Evolutionary conservation across 345 rosid genomes (phyloP).

Genomic region (Angophora floribunda): DNA sequence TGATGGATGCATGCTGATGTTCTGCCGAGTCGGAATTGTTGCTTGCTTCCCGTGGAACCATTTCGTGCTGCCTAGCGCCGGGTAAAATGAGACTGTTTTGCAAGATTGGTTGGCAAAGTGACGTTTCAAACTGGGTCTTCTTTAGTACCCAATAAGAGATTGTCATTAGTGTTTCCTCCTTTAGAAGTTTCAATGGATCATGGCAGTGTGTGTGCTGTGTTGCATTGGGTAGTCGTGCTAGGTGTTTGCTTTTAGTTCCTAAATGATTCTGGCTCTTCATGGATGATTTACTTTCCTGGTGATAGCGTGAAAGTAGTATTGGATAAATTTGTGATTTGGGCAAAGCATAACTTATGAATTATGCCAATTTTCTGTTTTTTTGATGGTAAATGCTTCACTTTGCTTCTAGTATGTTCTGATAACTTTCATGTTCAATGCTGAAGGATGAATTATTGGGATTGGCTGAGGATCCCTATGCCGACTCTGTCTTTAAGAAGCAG

Average conservation of each 20-base stretch:
- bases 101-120: neutral
- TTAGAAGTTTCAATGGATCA: neutral
- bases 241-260: neutral
- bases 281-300: neutral
- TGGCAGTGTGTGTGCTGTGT: neutral
- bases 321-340: neutral
- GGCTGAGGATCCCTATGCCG: conserved; percentile 55
- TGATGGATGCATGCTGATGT: neutral
- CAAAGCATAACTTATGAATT: neutral
- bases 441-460: conserved; percentile 94
- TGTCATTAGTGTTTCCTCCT: neutral
- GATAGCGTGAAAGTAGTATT: neutral
- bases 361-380: neutral
- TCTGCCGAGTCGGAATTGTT: neutral
- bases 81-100: neutral
- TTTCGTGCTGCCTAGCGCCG: neutral
- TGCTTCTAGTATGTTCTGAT: neutral
- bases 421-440: neutral
- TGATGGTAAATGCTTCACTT: neutral
- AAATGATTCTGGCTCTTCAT: neutral
- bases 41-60: neutral
- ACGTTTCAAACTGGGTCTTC: neutral
- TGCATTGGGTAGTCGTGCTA: neutral
- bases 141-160: neutral
- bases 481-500: conserved; percentile 52